Evolutionary conservation across 2,329 filamentous ascomycete species (phyloP).

Genomic region (Macroventuria anomochaeta): DNA sequence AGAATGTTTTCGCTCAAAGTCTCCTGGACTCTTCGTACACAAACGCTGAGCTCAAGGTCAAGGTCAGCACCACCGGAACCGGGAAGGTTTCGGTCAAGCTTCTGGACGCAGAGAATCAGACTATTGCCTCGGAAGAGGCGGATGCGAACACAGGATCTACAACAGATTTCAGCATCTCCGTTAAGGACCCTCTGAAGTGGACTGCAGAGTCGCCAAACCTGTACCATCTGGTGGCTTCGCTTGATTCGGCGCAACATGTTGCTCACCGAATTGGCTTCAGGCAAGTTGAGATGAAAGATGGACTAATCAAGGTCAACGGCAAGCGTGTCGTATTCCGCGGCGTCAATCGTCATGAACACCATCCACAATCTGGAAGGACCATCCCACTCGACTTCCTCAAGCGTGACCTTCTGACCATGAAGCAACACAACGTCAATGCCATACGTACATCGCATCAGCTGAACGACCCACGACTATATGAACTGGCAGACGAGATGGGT

Average conservation of each 20-base stretch:
- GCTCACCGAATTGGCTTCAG: slow-evolving; percentile 68
- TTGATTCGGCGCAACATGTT: slow-evolving; percentile 52
- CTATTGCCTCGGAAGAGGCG: slow-evolving; percentile 20
- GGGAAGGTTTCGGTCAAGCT: slow-evolving; percentile 55
- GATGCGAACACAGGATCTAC: slow-evolving; percentile 21
- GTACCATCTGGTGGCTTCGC: slow-evolving; percentile 61
- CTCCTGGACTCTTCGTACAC: slow-evolving; percentile 60
- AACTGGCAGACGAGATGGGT: slow-evolving; percentile 69
- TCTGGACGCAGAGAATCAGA: slow-evolving; percentile 50
- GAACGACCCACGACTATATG: slow-evolving; percentile 65
- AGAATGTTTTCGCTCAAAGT: slow-evolving; percentile 65
- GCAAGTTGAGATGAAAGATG: slow-evolving; percentile 66
- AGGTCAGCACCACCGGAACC: slow-evolving; percentile 52
- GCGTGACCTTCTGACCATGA: slow-evolving; percentile 70
- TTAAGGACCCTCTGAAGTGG: slow-evolving; percentile 68
- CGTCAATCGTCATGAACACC: slow-evolving; percentile 74
- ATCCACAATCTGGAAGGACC: slow-evolving; percentile 67
- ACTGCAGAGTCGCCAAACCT: slow-evolving; percentile 70
- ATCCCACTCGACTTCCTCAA: slow-evolving; percentile 68
- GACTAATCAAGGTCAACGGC: slow-evolving; percentile 69
- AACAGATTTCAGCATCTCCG: slow-evolving; percentile 48
- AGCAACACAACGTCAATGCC: slow-evolving; percentile 73
- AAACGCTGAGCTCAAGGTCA: slow-evolving; percentile 59
- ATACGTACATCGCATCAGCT: slow-evolving; percentile 73
- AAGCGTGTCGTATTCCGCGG: slow-evolving; percentile 66